Base-by-base conservation (phyloP, 73 alveolate species). In the Urostyla sp. region DNA sequence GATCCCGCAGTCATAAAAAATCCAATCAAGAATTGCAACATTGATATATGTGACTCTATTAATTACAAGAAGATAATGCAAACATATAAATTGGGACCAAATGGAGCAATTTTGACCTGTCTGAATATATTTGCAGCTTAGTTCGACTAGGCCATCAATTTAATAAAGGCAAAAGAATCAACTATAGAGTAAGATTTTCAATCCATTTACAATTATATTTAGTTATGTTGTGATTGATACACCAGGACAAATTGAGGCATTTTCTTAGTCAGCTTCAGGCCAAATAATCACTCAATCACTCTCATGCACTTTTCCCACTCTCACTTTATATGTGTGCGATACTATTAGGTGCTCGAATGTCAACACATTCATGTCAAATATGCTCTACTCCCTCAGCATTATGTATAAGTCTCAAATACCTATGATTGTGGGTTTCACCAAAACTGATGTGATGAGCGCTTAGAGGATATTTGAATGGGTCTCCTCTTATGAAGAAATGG, bases 241-340 rank as follows among this genome's bases (percentile, higher is more conserved):
- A 35, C 99, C 99, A 24, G 99, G 99, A 0, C 92, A 96, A 61
- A 89, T 96, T 4, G 99, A 96, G 80, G 98, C 91, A 0, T 96
- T 96, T 59, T 93, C 99, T 0, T 91, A 98, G 98, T 84, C 97
- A 45, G 99, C 99, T 6, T 82, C 97, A 34, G 99, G 99, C 37
- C 83, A 85, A 66, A 83, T 96, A 31, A 96, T 96, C 20, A 87
- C 98, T 23, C 96, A 96, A 63, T 87, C 98, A 43, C 87, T 96
- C 18, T 88, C 97, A 5, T 82, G 91, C 53, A 52, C 95, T 23
- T 93, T 93, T 84, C 99, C 99, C 11, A 91, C 99, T 6, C 90
- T 94, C 13, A 86, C 90, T 55, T 69, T 95, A 20, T 96, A 96
- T 87, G 94, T 96, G 16, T 90, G 94, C 38, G 99, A 96, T 67